phyloP scores from a whole-genome alignment of 805 yeast species.

The Metschnikowia hibisci region DNA sequence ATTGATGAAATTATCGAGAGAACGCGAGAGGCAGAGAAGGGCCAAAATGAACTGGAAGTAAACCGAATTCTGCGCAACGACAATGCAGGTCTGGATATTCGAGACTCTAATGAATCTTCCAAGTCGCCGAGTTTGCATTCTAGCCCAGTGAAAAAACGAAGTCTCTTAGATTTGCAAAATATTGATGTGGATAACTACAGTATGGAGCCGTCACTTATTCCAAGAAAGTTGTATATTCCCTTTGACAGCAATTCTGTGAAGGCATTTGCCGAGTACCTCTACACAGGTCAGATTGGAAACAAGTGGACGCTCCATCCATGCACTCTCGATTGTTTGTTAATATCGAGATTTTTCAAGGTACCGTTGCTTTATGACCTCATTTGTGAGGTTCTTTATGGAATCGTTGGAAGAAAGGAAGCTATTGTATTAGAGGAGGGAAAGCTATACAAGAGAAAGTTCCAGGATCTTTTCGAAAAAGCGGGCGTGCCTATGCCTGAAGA shows the following conservation, averaged over 20 bases:
- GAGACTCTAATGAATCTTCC: background rate
- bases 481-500: slow-evolving; percentile 21
- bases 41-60: background rate
- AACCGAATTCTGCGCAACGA: background rate
- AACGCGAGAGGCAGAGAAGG: background rate
- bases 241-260: slow-evolving; percentile 56
- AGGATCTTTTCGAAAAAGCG: slow-evolving; percentile 23
- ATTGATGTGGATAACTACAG: slow-evolving; percentile 27
- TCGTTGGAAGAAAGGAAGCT: slow-evolving; percentile 65
- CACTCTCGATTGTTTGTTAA: slow-evolving; percentile 56
- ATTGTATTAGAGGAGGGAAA: slow-evolving; percentile 41
- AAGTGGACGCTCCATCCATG: slow-evolving; percentile 72
- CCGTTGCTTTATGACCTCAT: slow-evolving; percentile 69
- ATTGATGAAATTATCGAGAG: background rate
- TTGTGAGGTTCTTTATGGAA: slow-evolving; percentile 63
- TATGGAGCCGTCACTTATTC: slow-evolving; percentile 61
- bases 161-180: slow-evolving; percentile 31
- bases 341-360: slow-evolving; percentile 63
- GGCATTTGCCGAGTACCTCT: slow-evolving; percentile 68
- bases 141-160: background rate
- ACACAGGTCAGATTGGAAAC: slow-evolving; percentile 76
- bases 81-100: background rate
- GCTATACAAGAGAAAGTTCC: slow-evolving; percentile 29
- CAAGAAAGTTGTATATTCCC: slow-evolving; percentile 67
- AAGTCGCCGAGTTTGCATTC: background rate